A percentile compares a stretch with the other conserved stretches of the same genome.
phyloP scores from a whole-genome alignment of 768 basidiomycete species.

The Leccinum barrowsii region DNA sequence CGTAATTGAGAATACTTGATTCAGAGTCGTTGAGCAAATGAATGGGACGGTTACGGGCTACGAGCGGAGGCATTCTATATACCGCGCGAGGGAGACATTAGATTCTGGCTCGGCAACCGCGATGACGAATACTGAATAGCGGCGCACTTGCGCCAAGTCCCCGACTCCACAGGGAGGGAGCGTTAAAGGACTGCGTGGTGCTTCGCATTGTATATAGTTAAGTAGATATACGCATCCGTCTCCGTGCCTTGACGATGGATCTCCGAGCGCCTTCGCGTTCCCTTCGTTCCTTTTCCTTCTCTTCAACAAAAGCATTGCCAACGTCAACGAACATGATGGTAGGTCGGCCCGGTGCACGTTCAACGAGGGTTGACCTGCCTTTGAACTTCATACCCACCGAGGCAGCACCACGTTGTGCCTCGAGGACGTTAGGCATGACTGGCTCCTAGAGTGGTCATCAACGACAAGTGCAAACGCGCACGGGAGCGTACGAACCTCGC shows the following conservation, averaged over 20 bases:
- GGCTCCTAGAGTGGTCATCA: conserved; percentile 46
- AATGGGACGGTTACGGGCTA: not conserved
- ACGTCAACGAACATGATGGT: conserved; percentile 70
- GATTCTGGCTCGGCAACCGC: not conserved
- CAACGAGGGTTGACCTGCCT: conserved; percentile 37
- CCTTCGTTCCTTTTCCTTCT: conserved; percentile 49
- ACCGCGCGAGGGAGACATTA: too few relatives aligned
- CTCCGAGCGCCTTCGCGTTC: conserved; percentile 49
- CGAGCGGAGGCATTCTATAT: not conserved
- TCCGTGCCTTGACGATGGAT: conserved; percentile 32
- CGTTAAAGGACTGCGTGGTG: too few relatives aligned
- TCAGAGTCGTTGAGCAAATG: not conserved
- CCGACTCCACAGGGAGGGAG: too few relatives aligned
- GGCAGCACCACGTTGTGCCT: conserved; percentile 42
- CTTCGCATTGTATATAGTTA: too few relatives aligned
- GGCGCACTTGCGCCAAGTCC: too few relatives aligned
- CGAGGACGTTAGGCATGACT: conserved; percentile 54
- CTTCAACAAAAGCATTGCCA: conserved; percentile 64
- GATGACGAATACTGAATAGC: not conserved
- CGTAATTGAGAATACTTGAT: not conserved
- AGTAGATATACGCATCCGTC: conserved; percentile 15
- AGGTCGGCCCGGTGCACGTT: conserved; percentile 45
- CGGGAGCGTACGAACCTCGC: conserved; percentile 44
- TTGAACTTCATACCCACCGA: conserved; percentile 35
- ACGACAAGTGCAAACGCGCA: not conserved